A percentile compares a stretch with the other conserved stretches of the same genome.
phyloP scores from a whole-genome alignment of 345 rosid species.

The Syzygium aromaticum region DNA sequence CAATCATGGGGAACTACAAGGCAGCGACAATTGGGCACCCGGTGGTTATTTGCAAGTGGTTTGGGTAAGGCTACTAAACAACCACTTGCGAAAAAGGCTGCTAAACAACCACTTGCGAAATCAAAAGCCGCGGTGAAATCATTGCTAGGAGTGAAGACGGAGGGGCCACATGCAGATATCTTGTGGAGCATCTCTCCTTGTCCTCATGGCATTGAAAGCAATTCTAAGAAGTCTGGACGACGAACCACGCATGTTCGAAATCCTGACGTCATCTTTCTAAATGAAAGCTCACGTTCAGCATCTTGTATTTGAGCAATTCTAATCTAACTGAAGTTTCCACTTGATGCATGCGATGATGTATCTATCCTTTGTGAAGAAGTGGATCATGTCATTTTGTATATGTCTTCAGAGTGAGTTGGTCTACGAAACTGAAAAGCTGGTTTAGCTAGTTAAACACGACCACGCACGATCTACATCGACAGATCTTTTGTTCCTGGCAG shows the following conservation, averaged over 20 bases:
- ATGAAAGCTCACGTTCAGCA: slow-evolving; percentile 4
- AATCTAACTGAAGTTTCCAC: not conserved
- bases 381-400: not conserved
- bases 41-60: slow-evolving; percentile 65
- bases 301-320: not conserved
- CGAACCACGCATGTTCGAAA: slow-evolving; percentile 38
- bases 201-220: slow-evolving; percentile 7
- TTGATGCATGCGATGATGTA: not conserved
- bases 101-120: slow-evolving; percentile 19
- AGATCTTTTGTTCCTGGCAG: not conserved
- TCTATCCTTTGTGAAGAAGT: not conserved
- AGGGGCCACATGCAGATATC: slow-evolving; percentile 10
- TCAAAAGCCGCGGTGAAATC: slow-evolving; percentile 34
- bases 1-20: slow-evolving; percentile 40
- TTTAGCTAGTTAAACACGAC: not conserved
- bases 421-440: not conserved
- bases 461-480: not conserved
- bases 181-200: slow-evolving; percentile 64
- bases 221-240: slow-evolving; percentile 9
- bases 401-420: not conserved
- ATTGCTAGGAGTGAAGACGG: slow-evolving; percentile 10
- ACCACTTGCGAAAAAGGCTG: slow-evolving; percentile 29
- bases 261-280: slow-evolving; percentile 34
- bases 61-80: slow-evolving; percentile 24
- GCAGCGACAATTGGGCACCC: slow-evolving; percentile 46